Evolutionary conservation across 768 basidiomycete species (phyloP).

Genomic region (Suillus placidus): DNA sequence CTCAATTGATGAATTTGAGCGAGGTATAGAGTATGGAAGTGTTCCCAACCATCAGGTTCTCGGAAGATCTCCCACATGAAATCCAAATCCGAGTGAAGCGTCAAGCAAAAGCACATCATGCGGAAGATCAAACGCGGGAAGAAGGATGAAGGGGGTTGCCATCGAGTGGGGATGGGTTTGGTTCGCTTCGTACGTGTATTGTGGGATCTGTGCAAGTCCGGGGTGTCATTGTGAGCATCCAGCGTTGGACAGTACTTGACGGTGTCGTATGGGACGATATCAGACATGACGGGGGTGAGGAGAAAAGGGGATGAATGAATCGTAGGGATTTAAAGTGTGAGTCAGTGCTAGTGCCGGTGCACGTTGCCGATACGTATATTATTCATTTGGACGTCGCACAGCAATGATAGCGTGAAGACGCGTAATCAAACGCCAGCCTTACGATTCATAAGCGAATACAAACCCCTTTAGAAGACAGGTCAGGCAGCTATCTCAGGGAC

Average conservation of each 20-base stretch:
- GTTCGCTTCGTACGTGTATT: not conserved
- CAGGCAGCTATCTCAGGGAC: not conserved
- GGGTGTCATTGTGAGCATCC: not conserved
- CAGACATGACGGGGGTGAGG: not conserved
- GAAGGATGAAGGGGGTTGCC: not conserved
- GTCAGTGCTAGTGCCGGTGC: not conserved
- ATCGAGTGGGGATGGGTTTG: not conserved
- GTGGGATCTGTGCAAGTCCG: not conserved
- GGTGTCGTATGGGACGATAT: not conserved
- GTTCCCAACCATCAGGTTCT: slow-evolving; percentile 1
- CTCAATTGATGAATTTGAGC: slow-evolving; percentile 1
- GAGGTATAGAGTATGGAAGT: not conserved
- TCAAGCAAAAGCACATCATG: not conserved
- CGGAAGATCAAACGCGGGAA: not conserved
- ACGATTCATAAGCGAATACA: not conserved
- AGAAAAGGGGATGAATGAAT: not conserved
- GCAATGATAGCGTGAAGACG: not conserved
- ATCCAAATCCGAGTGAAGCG: not conserved
- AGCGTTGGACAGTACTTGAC: not conserved
- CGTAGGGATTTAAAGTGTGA: not conserved
- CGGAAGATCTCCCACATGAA: slow-evolving; percentile 7
- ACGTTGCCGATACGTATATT: not conserved
- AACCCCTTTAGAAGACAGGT: not conserved
- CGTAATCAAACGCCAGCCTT: not conserved
- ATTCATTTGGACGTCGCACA: not conserved